Conservation (phyloP, 1,139 yeast genomes). For the Sugiyamaella paludigena region DNA sequence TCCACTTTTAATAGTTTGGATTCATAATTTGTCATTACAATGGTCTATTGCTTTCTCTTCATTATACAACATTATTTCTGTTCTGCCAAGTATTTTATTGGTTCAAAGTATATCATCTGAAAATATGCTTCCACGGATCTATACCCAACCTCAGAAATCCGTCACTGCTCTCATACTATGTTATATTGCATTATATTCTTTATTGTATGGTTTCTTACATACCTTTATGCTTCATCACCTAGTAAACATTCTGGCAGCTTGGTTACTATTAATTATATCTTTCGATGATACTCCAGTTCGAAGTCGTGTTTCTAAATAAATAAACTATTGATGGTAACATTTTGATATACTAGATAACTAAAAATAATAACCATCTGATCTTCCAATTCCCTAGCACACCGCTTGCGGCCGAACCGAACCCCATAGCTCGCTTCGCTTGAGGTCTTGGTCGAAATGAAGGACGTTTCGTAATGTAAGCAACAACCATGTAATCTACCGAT, state of each 20-base stretch:
- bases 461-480: no score
- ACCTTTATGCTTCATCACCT: slow-evolving; percentile 39
- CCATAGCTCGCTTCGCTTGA: no score
- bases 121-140: slow-evolving; percentile 23
- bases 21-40: slow-evolving; percentile 33
- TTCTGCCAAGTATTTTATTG: slow-evolving; percentile 32
- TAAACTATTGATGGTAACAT: no score
- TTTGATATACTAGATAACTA: no score
- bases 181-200: slow-evolving; percentile 30
- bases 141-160: slow-evolving; percentile 15
- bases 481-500: no score
- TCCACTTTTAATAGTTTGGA: slow-evolving; percentile 40
- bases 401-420: no score
- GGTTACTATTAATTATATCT: slow-evolving; percentile 27
- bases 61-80: slow-evolving; percentile 32
- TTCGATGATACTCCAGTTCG: slow-evolving; percentile 20
- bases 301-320: slow-evolving; percentile 6
- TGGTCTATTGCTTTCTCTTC: slow-evolving; percentile 37
- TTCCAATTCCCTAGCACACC: no score
- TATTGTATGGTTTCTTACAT: slow-evolving; percentile 36
- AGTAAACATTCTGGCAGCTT: slow-evolving; percentile 30
- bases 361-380: no score
- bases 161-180: slow-evolving; percentile 25
- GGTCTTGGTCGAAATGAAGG: no score
- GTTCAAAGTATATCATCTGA: slow-evolving; percentile 25